A percentile compares a stretch with the other conserved stretches of the same genome.
Evolutionary conservation across 1,284 basidiomycete genomes (phyloP).

Genomic region (Irpex lacteus): DNA sequence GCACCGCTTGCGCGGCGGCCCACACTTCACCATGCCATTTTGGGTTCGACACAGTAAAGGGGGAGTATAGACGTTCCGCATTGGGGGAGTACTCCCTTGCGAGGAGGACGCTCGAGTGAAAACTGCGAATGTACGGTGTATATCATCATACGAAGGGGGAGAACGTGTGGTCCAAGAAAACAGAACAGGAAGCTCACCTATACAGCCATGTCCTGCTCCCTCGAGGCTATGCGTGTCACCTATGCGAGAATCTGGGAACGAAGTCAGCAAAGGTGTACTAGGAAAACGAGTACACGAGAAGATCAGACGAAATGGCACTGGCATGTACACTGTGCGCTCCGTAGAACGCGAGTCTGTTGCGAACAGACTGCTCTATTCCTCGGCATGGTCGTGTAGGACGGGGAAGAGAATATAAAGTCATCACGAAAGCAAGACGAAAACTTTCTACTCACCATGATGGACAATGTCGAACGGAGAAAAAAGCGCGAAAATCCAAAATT

Average conservation of each 20-base stretch:
- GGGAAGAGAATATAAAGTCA: conserved; percentile 80
- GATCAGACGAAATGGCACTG: conserved; percentile 80
- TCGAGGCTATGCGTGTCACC: neutral
- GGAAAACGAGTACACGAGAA: conserved; percentile 19
- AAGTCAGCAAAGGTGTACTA: neutral
- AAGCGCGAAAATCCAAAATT: neutral
- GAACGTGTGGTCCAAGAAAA: neutral
- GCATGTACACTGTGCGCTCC: conserved; percentile 72
- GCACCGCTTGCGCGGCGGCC: conserved; percentile 55
- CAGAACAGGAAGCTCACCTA: neutral
- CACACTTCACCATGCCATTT: conserved; percentile 49
- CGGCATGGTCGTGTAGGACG: conserved; percentile 78
- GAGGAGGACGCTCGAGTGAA: conserved; percentile 66
- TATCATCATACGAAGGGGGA: conserved; percentile 46
- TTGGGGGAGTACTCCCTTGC: conserved; percentile 61
- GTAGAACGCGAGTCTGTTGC: conserved; percentile 62
- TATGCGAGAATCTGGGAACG: neutral
- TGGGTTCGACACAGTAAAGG: conserved; percentile 62
- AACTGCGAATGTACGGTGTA: conserved; percentile 71
- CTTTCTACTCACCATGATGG: conserved; percentile 9
- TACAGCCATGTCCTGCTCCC: neutral
- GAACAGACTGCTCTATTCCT: conserved; percentile 72
- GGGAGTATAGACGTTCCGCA: conserved; percentile 59
- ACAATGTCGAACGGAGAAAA: conserved; percentile 3
- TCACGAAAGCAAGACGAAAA: conserved; percentile 33